These are phyloP conservation scores for Didymellaceae sp. DNA, from an alignment of 2,329 filamentous ascomycete genomes.

Conservation along the genomic window DNA sequence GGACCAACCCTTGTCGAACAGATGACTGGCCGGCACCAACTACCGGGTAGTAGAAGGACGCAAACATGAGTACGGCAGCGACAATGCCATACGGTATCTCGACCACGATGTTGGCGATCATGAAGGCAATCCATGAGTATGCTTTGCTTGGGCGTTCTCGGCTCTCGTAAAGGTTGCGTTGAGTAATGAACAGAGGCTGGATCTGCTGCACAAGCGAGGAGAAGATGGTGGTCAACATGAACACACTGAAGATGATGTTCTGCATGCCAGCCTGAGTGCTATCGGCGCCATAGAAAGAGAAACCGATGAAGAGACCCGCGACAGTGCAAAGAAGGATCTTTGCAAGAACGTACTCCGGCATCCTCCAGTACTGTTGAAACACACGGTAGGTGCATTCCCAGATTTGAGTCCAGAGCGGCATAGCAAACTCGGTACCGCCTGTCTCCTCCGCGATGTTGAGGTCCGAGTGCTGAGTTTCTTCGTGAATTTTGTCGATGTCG, in stretches of 20 bases:
- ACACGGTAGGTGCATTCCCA: conserved; percentile 49
- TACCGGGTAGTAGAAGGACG: conserved; percentile 69
- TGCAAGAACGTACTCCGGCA: conserved; percentile 52
- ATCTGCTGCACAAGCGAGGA: conserved; percentile 62
- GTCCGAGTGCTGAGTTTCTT: conserved; percentile 39
- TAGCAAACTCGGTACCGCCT: conserved; percentile 52
- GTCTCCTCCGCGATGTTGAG: conserved; percentile 41
- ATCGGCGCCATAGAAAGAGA: conserved; percentile 52
- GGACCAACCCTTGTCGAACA: conserved; percentile 63
- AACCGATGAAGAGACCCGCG: conserved; percentile 46
- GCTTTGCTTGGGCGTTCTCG: conserved; percentile 70
- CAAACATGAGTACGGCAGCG: conserved; percentile 67
- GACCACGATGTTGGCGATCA: conserved; percentile 73
- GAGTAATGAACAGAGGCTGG: conserved; percentile 65
- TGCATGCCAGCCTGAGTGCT: conserved; percentile 52
- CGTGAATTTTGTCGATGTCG: conserved; percentile 51
- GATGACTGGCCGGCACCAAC: conserved; percentile 49
- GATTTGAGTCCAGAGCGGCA: conserved; percentile 47
- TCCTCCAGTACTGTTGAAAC: conserved; percentile 56
- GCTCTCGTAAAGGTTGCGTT: conserved; percentile 65
- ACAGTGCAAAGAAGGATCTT: conserved; percentile 39
- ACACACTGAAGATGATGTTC: conserved; percentile 57
- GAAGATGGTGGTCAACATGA: conserved; percentile 56
- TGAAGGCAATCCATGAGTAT: conserved; percentile 78
- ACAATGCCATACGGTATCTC: conserved; percentile 73